Conservation (phyloP, 352 stramenopile genomes). For the Phytopythium cucurbitacearum region DNA sequence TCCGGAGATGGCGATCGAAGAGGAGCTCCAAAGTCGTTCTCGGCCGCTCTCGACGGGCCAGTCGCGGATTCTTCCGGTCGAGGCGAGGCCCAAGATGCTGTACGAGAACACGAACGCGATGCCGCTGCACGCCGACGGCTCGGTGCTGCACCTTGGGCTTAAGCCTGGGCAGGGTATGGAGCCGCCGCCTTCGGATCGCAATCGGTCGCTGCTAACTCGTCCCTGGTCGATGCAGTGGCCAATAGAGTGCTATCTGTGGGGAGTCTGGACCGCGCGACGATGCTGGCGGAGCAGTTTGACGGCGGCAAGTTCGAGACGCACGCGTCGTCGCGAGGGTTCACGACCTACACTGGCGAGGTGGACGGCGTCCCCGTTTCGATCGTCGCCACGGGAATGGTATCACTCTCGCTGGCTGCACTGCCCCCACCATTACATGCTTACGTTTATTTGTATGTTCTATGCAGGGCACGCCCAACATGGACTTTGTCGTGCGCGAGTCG, state of each 20-base stretch:
- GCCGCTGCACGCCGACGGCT: constrained; percentile 32
- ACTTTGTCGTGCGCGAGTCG: constrained; percentile 70
- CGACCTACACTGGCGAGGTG: constrained; percentile 49
- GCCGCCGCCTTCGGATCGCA: background rate
- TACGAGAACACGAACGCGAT: constrained; percentile 46
- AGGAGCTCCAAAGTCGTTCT: background rate
- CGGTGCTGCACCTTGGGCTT: constrained; percentile 38
- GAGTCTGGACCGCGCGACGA: constrained; percentile 26
- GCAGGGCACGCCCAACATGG: constrained; percentile 62
- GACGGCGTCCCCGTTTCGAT: constrained; percentile 44
- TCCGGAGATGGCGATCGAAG: background rate
- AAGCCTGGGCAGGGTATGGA: constrained; percentile 31
- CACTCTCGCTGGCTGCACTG: background rate
- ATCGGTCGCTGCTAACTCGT: background rate
- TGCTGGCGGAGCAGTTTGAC: constrained; percentile 30
- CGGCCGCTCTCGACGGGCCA: too few species aligned
- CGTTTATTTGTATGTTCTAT: background rate
- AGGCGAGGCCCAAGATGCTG: constrained; percentile 12
- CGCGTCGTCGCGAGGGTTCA: constrained; percentile 47
- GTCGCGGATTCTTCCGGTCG: too few species aligned
- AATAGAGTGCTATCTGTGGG: constrained; percentile 49
- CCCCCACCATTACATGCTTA: background rate
- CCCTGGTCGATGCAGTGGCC: constrained; percentile 16
- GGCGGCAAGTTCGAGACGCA: constrained; percentile 18
- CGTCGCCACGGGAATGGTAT: constrained; percentile 59